Conservation (phyloP, 108 stramenopile species). For the Skeletonema costatum region DNA sequence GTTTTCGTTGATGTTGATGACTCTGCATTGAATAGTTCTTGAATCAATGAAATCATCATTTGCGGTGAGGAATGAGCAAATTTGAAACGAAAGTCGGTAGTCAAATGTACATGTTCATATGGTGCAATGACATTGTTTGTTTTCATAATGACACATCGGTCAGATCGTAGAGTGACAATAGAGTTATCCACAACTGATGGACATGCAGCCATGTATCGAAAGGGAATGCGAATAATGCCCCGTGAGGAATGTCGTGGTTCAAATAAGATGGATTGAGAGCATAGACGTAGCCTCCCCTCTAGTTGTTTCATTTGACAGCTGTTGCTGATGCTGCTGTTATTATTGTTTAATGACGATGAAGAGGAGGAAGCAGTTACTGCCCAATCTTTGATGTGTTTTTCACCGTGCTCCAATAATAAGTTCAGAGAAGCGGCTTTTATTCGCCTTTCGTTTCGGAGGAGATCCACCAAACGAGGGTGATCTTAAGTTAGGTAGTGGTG, state of each 20-base stretch:
- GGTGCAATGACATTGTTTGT: slow-evolving; percentile 68
- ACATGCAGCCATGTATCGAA: slow-evolving; percentile 54
- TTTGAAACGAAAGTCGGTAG: slow-evolving; percentile 56
- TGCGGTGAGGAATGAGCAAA: slow-evolving; percentile 79
- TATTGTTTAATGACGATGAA: background rate
- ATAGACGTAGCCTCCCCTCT: slow-evolving; percentile 76
- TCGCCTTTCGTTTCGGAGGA: background rate
- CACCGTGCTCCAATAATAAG: slow-evolving; percentile 84
- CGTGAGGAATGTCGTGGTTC: slow-evolving; percentile 74
- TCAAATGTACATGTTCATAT: slow-evolving; percentile 40
- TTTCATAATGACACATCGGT: slow-evolving; percentile 61
- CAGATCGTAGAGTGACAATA: slow-evolving; percentile 34
- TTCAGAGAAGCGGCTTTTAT: slow-evolving; percentile 62
- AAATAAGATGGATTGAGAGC: slow-evolving; percentile 75
- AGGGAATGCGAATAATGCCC: slow-evolving; percentile 72
- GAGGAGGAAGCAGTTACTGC: slow-evolving; percentile 69
- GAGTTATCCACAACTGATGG: slow-evolving; percentile 40
- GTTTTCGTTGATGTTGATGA: background rate
- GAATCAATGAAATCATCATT: slow-evolving; percentile 49
- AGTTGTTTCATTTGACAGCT: slow-evolving; percentile 58
- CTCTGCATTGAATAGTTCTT: slow-evolving; percentile 55
- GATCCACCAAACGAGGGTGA: background rate
- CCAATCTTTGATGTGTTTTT: slow-evolving; percentile 84
- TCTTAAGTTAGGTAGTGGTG: background rate
- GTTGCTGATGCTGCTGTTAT: background rate